A percentile compares a stretch with the other conserved stretches of the same genome.
These are phyloP conservation scores for Ustilago bromivora DNA, from an alignment of 1,284 basidiomycete species.

Conservation along the genomic window DNA sequence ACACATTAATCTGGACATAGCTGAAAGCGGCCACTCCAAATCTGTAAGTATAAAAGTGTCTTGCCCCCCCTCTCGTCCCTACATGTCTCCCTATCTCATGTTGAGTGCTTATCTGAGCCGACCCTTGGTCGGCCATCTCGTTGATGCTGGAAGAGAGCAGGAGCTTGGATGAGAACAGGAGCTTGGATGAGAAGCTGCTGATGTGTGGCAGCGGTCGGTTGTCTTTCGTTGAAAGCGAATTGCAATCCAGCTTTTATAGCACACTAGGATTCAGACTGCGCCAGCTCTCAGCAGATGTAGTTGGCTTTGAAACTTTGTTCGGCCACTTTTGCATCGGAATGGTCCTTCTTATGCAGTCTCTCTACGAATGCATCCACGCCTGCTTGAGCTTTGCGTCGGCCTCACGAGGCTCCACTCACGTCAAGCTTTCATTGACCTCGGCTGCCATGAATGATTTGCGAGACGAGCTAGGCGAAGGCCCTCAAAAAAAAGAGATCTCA, in stretches of 20 bases:
- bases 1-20: background rate
- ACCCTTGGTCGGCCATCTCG: background rate
- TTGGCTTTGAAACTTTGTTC: background rate
- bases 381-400: background rate
- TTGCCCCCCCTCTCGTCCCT: background rate
- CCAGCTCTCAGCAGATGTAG: background rate
- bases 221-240: background rate
- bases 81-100: background rate
- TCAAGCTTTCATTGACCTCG: background rate
- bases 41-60: background rate
- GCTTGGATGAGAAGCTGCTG: background rate
- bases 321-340: background rate
- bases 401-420: background rate
- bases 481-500: background rate
- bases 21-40: background rate
- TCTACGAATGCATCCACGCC: background rate
- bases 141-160: background rate
- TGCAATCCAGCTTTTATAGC: background rate
- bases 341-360: background rate
- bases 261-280: background rate
- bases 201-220: background rate
- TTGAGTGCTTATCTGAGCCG: background rate
- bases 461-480: background rate
- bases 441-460: background rate
- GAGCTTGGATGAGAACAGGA: background rate